Percentiles rank a stretch among this genome's conserved stretches.
These are phyloP conservation scores for Trichoderma cornu-damae DNA, from an alignment of 2,329 filamentous ascomycete species.

Conservation along the genomic window DNA sequence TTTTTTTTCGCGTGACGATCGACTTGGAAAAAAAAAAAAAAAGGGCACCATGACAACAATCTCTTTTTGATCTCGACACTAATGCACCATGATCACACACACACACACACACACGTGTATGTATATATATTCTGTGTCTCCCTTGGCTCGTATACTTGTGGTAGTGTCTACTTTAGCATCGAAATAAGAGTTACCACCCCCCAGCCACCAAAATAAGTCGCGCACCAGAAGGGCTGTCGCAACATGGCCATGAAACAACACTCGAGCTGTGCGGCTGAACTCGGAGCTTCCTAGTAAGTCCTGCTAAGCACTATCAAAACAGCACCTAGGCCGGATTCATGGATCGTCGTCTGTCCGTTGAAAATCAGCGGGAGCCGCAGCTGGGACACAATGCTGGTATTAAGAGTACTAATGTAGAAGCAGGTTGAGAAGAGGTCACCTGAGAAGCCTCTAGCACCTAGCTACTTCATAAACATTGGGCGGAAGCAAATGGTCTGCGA, in stretches of 20 bases:
- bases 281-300: neutral
- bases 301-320: neutral
- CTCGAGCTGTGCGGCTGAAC: slow-evolving; percentile 3
- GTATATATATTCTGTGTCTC: too few species aligned
- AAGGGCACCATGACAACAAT: neutral
- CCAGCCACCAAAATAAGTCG: neutral
- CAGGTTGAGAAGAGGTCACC: too few species aligned
- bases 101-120: too few species aligned
- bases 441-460: too few species aligned
- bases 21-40: too few species aligned
- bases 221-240: neutral
- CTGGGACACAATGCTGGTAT: too few species aligned
- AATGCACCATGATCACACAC: neutral
- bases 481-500: too few species aligned
- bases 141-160: neutral
- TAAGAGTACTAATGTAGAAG: too few species aligned
- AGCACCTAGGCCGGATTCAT: too few species aligned
- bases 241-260: neutral
- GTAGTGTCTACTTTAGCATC: neutral
- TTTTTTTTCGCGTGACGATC: neutral
- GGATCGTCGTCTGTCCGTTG: too few species aligned
- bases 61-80: neutral
- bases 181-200: neutral
- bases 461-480: too few species aligned
- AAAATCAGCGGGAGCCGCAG: too few species aligned